Percentiles rank a stretch among this genome's conserved stretches.
These are phyloP conservation scores for Lignosus rhinocerotis DNA, from an alignment of 1,284 basidiomycete genomes.

Conservation along the genomic window DNA sequence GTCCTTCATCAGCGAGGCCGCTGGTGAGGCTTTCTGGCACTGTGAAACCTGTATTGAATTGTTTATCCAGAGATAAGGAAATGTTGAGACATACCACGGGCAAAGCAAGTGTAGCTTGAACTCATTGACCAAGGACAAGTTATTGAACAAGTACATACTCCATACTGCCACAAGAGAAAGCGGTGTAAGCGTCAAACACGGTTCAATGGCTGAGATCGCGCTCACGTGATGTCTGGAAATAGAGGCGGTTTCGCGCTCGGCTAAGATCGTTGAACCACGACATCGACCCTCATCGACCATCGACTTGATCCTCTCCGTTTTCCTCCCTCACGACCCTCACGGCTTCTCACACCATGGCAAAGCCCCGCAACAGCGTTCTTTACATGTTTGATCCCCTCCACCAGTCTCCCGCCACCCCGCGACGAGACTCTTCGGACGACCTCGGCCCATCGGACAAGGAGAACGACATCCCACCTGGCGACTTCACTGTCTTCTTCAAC, in stretches of 20 bases:
- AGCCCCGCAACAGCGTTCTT: conserved; percentile 49
- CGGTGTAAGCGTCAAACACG: neutral
- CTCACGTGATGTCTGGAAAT: conserved; percentile 17
- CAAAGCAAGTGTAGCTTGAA: no score
- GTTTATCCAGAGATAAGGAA: no score
- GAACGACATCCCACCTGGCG: conserved; percentile 46
- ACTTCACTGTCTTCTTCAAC: conserved; percentile 52
- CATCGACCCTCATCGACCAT: conserved; percentile 9
- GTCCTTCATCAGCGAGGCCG: no score
- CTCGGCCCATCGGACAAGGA: conserved; percentile 56
- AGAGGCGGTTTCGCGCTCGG: conserved; percentile 13
- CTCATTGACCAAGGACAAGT: no score
- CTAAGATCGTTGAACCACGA: conserved; percentile 21
- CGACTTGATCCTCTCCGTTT: neutral
- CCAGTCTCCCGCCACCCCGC: conserved; percentile 23
- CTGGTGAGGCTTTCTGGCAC: no score
- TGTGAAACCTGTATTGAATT: no score
- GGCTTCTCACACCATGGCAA: conserved; percentile 30
- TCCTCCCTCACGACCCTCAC: conserved; percentile 16
- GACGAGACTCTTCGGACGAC: conserved; percentile 31
- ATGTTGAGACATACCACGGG: no score
- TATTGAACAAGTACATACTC: no score
- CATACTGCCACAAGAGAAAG: no score
- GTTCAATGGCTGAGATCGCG: conserved; percentile 8
- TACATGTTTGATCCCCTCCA: conserved; percentile 59